Conservation (phyloP, 768 basidiomycete genomes). For the Butyriboletus loyo region DNA sequence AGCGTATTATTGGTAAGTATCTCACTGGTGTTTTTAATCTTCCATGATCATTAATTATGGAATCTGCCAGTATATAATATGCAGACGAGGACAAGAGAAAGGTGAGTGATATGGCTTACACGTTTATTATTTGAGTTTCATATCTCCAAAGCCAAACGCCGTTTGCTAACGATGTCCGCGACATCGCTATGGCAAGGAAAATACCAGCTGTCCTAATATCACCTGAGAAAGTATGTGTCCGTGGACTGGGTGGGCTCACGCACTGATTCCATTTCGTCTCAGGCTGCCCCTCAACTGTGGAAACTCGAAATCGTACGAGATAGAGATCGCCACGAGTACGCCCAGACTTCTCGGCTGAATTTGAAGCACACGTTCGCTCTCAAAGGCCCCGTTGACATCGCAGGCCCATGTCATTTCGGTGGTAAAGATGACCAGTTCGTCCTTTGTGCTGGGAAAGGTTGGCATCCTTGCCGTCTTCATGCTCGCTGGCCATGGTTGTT, state of each 20-base stretch:
- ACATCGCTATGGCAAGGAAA: slow-evolving; percentile 45
- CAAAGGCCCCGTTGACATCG: slow-evolving; percentile 65
- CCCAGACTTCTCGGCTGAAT: slow-evolving; percentile 29
- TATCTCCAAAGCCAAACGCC: slow-evolving; percentile 45
- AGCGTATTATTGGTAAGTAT: slow-evolving; percentile 49
- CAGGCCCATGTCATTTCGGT: slow-evolving; percentile 80
- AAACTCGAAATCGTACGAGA: slow-evolving; percentile 64
- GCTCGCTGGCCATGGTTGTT: background rate
- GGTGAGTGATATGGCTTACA: slow-evolving; percentile 29
- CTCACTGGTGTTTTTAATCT: background rate
- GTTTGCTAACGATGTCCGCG: slow-evolving; percentile 53
- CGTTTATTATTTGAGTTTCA: slow-evolving; percentile 9
- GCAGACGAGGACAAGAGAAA: slow-evolving; percentile 41
- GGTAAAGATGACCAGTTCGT: slow-evolving; percentile 78
- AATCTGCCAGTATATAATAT: slow-evolving; percentile 45
- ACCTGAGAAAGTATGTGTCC: slow-evolving; percentile 25
- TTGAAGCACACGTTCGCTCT: slow-evolving; percentile 74
- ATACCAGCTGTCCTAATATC: slow-evolving; percentile 44
- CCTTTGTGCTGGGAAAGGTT: slow-evolving; percentile 74
- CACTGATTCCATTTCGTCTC: slow-evolving; percentile 10
- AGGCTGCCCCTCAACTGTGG: slow-evolving; percentile 81
- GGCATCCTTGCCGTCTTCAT: slow-evolving; percentile 1
- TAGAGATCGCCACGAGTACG: slow-evolving; percentile 35
- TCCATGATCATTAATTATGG: slow-evolving; percentile 4
- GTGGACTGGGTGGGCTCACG: slow-evolving; percentile 6